phyloP scores from a whole-genome alignment of 306 rosid species.

The Chamaecrista fasciculata region DNA sequence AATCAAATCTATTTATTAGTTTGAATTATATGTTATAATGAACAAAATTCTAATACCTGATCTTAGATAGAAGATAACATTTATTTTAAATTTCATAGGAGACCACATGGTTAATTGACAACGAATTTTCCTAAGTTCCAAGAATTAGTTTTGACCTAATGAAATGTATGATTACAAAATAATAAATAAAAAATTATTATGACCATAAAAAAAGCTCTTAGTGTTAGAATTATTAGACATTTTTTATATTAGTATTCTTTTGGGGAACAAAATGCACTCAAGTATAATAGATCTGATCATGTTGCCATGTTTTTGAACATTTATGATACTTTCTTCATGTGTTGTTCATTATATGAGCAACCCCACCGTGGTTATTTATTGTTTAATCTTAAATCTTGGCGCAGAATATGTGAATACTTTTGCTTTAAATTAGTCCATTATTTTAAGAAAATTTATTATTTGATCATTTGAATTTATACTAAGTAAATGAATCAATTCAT shows the following conservation, averaged over 20 bases:
- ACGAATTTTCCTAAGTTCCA: too few species aligned
- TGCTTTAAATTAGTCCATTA: background rate
- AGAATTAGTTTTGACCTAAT: too few species aligned
- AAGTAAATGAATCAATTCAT: too few species aligned
- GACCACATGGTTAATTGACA: too few species aligned
- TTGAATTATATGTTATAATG: too few species aligned
- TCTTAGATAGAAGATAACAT: too few species aligned
- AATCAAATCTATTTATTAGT: too few species aligned
- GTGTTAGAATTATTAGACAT: slow-evolving; percentile 1
- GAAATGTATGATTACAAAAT: background rate
- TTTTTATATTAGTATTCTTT: background rate
- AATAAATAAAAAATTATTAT: slow-evolving; percentile 2
- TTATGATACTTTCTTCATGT: slow-evolving; percentile 31
- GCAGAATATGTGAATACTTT: slow-evolving; percentile 21
- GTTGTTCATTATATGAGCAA: slow-evolving; percentile 24
- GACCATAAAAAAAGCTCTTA: slow-evolving; percentile 29
- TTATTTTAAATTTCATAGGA: too few species aligned
- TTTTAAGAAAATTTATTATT: too few species aligned
- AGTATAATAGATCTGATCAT: slow-evolving; percentile 25
- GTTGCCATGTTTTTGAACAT: slow-evolving; percentile 28
- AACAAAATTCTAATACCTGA: too few species aligned
- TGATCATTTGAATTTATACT: too few species aligned
- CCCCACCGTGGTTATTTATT: slow-evolving; percentile 22
- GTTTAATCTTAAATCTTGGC: background rate
- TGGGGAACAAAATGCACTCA: slow-evolving; percentile 22